phyloP scores from a whole-genome alignment of 352 stramenopile genomes.

The Phytophthora crassamura region DNA sequence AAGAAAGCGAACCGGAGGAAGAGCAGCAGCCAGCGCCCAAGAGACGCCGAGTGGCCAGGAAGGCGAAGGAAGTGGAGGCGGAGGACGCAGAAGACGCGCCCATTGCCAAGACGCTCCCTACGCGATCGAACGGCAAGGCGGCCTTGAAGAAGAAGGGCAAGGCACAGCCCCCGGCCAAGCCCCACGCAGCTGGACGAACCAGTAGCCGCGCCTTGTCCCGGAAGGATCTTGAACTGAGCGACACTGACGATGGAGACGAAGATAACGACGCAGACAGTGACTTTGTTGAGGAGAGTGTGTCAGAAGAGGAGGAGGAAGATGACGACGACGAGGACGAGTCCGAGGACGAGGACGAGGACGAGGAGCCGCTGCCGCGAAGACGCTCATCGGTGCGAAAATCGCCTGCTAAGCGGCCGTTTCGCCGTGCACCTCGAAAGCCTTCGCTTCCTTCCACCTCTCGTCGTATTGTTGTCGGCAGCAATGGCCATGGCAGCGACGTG shows the following conservation, averaged over 20 bases:
- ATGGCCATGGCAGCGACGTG: constrained; percentile 27
- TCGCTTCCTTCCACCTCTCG: not conserved
- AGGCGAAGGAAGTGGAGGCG: not conserved
- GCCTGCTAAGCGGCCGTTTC: constrained; percentile 19
- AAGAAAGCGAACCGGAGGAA: constrained; percentile 20
- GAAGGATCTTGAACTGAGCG: constrained; percentile 10
- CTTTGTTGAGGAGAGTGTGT: constrained; percentile 48
- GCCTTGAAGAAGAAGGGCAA: constrained; percentile 39
- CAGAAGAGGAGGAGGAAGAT: constrained; percentile 43
- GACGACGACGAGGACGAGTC: constrained; percentile 23
- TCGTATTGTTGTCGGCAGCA: constrained; percentile 1
- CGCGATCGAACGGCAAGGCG: constrained; percentile 35
- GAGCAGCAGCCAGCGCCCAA: constrained; percentile 13
- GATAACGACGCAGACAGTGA: constrained; percentile 61
- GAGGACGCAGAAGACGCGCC: constrained; percentile 7
- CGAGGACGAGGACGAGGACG: constrained; percentile 12
- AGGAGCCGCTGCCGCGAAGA: not conserved
- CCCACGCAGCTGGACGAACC: constrained; percentile 14
- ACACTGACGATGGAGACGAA: constrained; percentile 30
- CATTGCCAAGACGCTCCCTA: constrained; percentile 10
- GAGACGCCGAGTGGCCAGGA: constrained; percentile 23
- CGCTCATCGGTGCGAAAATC: constrained; percentile 19
- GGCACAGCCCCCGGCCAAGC: not conserved
- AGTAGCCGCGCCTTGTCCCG: constrained; percentile 10
- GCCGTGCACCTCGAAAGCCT: constrained; percentile 4